Conservation (phyloP, 139 green algal genomes). For the Chlamydomonas schloesseri region DNA sequence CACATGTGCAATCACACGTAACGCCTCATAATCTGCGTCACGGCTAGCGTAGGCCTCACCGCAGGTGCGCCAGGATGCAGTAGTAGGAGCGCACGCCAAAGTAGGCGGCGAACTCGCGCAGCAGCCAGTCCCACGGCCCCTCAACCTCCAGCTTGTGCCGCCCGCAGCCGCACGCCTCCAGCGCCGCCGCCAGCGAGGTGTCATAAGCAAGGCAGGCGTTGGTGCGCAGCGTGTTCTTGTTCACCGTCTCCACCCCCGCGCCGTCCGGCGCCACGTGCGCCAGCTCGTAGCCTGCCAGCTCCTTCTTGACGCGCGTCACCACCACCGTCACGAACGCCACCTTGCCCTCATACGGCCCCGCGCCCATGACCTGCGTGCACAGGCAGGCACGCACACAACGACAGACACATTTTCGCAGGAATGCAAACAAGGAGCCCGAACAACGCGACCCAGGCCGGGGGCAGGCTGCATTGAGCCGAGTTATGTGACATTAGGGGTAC, state of each 20-base stretch:
- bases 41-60: too few species aligned
- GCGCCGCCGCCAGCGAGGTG: slow-evolving; percentile 51
- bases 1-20: too few species aligned
- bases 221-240: slow-evolving; percentile 45
- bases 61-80: slow-evolving; percentile 54
- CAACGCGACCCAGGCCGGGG: too few species aligned
- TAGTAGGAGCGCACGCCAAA: slow-evolving; percentile 60
- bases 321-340: background rate
- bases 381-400: too few species aligned
- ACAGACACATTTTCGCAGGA: too few species aligned
- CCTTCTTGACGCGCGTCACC: slow-evolving; percentile 11
- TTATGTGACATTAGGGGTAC: too few species aligned
- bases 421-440: too few species aligned
- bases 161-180: slow-evolving; percentile 32
- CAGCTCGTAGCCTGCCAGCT: slow-evolving; percentile 15
- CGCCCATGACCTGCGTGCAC: slow-evolving; percentile 1
- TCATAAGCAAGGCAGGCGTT: slow-evolving; percentile 59
- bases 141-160: slow-evolving; percentile 44
- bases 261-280: slow-evolving; percentile 22
- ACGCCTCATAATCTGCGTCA: too few species aligned
- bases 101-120: slow-evolving; percentile 46
- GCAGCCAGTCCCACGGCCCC: slow-evolving; percentile 62
- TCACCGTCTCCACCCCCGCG: slow-evolving; percentile 14
- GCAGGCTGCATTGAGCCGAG: too few species aligned
- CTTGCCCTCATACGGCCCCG: slow-evolving; percentile 7